These are phyloP conservation scores for Begonia fuchsioides DNA, from an alignment of 306 rosid species.

Conservation along the genomic window DNA sequence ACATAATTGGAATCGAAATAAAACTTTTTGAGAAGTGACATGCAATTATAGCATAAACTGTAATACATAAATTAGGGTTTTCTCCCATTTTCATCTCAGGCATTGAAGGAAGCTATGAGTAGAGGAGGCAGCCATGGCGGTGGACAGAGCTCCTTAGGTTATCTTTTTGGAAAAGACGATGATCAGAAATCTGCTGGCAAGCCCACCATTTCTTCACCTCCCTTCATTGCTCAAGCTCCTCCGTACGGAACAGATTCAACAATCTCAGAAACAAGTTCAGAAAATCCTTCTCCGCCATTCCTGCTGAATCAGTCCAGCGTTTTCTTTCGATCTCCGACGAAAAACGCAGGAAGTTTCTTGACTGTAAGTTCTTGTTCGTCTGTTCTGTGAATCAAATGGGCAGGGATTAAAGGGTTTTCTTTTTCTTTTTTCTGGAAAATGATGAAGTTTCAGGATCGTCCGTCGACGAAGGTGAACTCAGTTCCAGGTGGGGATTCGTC, in stretches of 20 bases:
- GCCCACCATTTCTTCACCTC: slow-evolving; percentile 11
- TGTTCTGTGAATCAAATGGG: neutral
- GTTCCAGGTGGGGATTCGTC: slow-evolving; percentile 84
- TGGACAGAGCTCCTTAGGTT: slow-evolving; percentile 54
- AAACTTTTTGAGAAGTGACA: too few species aligned
- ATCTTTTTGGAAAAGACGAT: slow-evolving; percentile 41
- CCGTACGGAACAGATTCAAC: slow-evolving; percentile 37
- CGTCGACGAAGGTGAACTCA: slow-evolving; percentile 60
- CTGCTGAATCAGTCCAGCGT: slow-evolving; percentile 20
- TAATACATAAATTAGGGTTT: too few species aligned
- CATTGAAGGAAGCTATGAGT: slow-evolving; percentile 24
- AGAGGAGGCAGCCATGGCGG: slow-evolving; percentile 66
- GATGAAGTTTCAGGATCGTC: slow-evolving; percentile 42
- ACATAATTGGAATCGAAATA: too few species aligned
- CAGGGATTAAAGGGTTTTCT: neutral
- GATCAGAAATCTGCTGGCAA: slow-evolving; percentile 16
- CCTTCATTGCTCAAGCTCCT: slow-evolving; percentile 12
- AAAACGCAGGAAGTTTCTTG: slow-evolving; percentile 31
- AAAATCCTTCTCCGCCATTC: slow-evolving; percentile 14
- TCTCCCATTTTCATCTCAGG: neutral
- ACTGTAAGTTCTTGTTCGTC: slow-evolving; percentile 25
- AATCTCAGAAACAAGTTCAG: slow-evolving; percentile 13
- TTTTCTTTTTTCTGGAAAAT: neutral
- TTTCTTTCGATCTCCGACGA: slow-evolving; percentile 36
- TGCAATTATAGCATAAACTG: too few species aligned